These are phyloP conservation scores for Primulina huaijiensis DNA, from an alignment of 257 asterid genomes.

Conservation along the genomic window DNA sequence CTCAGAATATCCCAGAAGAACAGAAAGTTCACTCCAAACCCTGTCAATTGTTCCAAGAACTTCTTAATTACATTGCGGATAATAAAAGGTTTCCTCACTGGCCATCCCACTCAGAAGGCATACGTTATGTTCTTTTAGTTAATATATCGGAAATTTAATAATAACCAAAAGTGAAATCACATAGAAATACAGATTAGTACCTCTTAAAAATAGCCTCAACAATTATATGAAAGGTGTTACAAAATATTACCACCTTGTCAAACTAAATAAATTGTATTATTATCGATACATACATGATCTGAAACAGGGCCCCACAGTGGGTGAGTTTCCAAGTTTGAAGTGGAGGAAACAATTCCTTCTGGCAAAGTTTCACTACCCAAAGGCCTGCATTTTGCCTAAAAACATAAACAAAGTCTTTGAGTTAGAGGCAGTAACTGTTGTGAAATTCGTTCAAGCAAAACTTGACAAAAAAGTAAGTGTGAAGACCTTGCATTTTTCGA, in stretches of 20 bases:
- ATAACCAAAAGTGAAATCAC: no score
- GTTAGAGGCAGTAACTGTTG: conserved; percentile 8
- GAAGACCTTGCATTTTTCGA: conserved; percentile 34
- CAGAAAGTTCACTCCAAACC: no score
- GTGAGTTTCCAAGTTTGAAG: conserved; percentile 46
- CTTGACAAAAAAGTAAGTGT: background rate
- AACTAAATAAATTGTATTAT: background rate
- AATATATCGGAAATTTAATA: no score
- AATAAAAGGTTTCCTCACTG: no score
- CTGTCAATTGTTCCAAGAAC: no score
- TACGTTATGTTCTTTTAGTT: no score
- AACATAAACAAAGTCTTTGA: background rate
- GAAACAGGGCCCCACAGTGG: conserved; percentile 43
- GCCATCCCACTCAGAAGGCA: no score
- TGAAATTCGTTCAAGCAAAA: conserved; percentile 2
- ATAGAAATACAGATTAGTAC: no score
- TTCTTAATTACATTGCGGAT: no score
- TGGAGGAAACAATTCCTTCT: conserved; percentile 34
- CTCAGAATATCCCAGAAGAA: no score
- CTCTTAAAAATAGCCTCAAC: no score
- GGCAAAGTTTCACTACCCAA: conserved; percentile 63
- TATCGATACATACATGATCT: conserved; percentile 24
- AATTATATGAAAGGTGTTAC: background rate
- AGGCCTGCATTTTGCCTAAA: conserved; percentile 40
- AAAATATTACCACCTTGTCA: background rate